Percentiles rank a stretch among this genome's conserved stretches.
Conservation (phyloP, 139 green algal species). For the Ettlia oleoabundans region DNA sequence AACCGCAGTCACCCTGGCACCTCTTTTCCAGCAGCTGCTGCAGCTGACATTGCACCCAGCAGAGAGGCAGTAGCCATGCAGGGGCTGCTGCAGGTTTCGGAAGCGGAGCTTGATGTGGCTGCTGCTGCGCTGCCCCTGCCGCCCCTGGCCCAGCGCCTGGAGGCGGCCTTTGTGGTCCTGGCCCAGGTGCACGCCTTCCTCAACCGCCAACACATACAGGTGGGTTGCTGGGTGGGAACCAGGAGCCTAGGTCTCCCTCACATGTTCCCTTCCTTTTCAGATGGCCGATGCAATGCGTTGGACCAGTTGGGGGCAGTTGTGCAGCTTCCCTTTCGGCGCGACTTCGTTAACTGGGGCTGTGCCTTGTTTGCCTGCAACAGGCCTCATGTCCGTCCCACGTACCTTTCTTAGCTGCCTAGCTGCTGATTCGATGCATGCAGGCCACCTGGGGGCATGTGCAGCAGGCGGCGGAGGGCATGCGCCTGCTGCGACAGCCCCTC, state of each 20-base stretch:
- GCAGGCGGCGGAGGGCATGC: not conserved
- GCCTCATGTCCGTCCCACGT: too few relatives aligned
- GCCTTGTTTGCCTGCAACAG: not conserved
- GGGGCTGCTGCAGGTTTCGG: not conserved
- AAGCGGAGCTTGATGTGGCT: conserved; percentile 6
- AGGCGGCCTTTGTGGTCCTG: conserved; percentile 48
- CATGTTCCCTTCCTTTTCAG: too few relatives aligned
- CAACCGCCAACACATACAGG: conserved; percentile 62
- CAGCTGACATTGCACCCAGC: not conserved
- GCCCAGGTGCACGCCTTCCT: conserved; percentile 64
- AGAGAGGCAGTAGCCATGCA: not conserved
- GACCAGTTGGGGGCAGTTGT: too few relatives aligned
- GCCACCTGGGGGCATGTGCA: conserved; percentile 40
- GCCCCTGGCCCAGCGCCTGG: conserved; percentile 38
- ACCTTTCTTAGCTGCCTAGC: not conserved
- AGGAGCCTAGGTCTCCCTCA: too few relatives aligned
- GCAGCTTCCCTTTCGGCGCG: too few relatives aligned
- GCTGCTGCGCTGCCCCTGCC: conserved; percentile 66
- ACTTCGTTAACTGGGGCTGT: too few relatives aligned
- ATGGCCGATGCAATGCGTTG: too few relatives aligned
- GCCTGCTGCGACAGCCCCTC: conserved; percentile 21
- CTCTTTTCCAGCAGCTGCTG: not conserved
- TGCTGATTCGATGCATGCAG: not conserved
- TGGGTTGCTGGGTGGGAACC: not conserved
- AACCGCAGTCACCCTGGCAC: not conserved